Evolutionary conservation across 2,329 filamentous ascomycete species (phyloP), one percentile per base, ranked within the genome.

Genomic region (Calonectria pteridis): DNA sequence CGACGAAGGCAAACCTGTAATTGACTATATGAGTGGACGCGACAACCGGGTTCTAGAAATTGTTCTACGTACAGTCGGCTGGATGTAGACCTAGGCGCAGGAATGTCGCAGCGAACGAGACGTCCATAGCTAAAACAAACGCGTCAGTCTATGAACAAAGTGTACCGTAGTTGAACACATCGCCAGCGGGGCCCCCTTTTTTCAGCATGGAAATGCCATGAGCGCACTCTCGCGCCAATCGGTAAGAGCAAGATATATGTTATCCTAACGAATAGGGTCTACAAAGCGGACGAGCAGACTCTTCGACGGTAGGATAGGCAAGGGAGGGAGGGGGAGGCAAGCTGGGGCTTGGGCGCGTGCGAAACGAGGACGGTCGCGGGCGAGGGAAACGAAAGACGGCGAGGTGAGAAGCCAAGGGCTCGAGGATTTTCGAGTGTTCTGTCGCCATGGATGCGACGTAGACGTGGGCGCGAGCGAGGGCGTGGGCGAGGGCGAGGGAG

Each of bases 101-200:
- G 97, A 83, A 99, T 99, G 84, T 99, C 97, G 87, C 97, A 99
- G 81, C 97, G 96, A 81, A 99, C 97, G 79, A 99, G 94, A 79
- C 97, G 95, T 79, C 97, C 97, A 89, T 98, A 99, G 86, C 96
- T 98, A 84, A 67, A 80, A 72, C 75, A 80, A 82, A 69, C 16
- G 73, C 78, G 88, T 90, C 85, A 88, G 88, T 83, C 87, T 85
- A 85, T 90, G 85, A 87, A 82, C 85, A 74, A 75, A 76, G 71
- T 51, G 71, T 23, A 69, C 28, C 66, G 40, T 73, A 71, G 73
- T 59, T 55, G 69, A 78, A 71, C 69, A 72, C 53, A 76, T 76
- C 77, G 77, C 75, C 79, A 72, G 64, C 69, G 74, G 78, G 75
- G 75, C 76, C 79, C 77, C 79, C 79, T 79, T 81, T 79, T 81